Evolutionary conservation across 805 yeast species (phyloP).

Genomic region (Metschnikowia baotianmanensis): DNA sequence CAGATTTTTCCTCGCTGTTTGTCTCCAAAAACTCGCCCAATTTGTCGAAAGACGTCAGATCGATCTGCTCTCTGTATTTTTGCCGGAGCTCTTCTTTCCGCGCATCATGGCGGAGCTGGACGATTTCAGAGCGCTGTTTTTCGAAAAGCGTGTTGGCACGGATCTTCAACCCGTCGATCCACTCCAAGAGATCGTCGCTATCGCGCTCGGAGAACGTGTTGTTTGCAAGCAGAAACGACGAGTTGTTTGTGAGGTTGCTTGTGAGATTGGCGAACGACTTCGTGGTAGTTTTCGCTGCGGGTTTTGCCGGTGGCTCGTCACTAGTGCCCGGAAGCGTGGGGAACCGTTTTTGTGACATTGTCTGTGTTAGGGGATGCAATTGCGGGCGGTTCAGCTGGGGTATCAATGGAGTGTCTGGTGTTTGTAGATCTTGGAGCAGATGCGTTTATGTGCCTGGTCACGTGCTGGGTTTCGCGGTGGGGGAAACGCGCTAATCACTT

Average conservation of each 20-base stretch:
- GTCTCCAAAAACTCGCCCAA: slow-evolving; percentile 16
- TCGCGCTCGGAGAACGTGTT: slow-evolving; percentile 6
- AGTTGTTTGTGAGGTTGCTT: neutral
- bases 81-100: slow-evolving; percentile 20
- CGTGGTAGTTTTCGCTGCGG: neutral
- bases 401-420: neutral
- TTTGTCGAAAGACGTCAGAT: slow-evolving; percentile 27
- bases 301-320: neutral
- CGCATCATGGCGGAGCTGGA: slow-evolving; percentile 12
- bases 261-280: neutral
- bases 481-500: too few species aligned
- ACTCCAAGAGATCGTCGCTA: slow-evolving; percentile 14
- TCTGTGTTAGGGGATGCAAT: neutral
- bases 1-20: neutral
- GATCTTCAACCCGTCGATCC: slow-evolving; percentile 19
- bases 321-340: slow-evolving; percentile 1
- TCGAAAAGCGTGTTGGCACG: slow-evolving; percentile 13
- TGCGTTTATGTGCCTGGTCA: neutral
- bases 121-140: slow-evolving; percentile 13
- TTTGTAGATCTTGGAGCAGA: neutral
- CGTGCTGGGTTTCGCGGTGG: too few species aligned
- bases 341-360: slow-evolving; percentile 2
- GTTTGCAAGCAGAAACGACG: slow-evolving; percentile 4
- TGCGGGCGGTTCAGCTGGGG: too few species aligned
- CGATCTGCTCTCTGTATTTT: slow-evolving; percentile 23